phyloP scores from a whole-genome alignment of 139 green algal species.

The Haematococcus lacustris region DNA sequence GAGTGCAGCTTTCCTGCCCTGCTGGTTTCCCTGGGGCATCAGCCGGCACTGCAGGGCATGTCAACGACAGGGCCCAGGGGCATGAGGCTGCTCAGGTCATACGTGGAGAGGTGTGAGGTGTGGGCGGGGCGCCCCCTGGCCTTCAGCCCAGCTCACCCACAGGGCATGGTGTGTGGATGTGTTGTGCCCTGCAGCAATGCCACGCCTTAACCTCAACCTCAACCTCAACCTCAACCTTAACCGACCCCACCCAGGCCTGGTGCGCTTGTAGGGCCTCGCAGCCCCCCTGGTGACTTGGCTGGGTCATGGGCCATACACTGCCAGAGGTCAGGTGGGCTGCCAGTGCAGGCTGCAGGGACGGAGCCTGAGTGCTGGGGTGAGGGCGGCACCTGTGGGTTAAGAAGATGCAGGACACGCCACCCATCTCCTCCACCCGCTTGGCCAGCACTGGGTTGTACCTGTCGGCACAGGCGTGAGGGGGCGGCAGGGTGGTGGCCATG shows the following conservation, averaged over 20 bases:
- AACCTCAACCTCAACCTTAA: not conserved
- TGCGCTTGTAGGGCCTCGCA: not conserved
- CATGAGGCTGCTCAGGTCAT: too few relatives aligned
- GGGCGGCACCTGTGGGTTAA: constrained; percentile 68
- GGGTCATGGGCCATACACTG: not conserved
- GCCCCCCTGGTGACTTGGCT: not conserved
- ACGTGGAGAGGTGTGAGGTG: too few relatives aligned
- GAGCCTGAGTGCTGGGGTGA: too few relatives aligned
- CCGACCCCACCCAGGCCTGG: not conserved
- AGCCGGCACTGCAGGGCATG: too few relatives aligned
- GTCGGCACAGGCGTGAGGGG: not conserved
- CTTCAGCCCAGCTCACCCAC: too few relatives aligned
- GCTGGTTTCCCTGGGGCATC: too few relatives aligned
- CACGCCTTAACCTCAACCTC: not conserved
- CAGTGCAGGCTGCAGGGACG: too few relatives aligned
- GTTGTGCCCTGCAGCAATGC: too few relatives aligned
- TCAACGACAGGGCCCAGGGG: not conserved
- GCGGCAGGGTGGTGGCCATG: not conserved
- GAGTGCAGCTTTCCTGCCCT: too few relatives aligned
- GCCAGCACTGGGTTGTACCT: constrained; percentile 59
- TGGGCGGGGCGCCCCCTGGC: too few relatives aligned
- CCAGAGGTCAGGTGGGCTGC: not conserved
- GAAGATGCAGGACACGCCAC: constrained; percentile 67
- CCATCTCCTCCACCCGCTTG: constrained; percentile 50
- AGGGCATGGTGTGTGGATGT: too few relatives aligned